These are phyloP conservation scores for Suhomyces faveliae DNA, from an alignment of 805 yeast species.

Conservation along the genomic window DNA sequence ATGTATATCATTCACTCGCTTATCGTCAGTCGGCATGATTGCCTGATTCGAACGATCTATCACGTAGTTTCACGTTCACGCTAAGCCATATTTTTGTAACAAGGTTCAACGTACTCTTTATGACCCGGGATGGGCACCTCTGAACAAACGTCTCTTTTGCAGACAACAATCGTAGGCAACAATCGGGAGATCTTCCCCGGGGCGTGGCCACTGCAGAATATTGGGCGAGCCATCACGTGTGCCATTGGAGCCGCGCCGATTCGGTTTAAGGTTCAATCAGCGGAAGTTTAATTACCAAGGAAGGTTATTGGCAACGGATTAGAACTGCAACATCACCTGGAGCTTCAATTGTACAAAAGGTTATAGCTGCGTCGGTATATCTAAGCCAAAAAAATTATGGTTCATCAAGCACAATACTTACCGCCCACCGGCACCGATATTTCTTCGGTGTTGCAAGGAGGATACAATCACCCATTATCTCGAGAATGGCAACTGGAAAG, in stretches of 20 bases:
- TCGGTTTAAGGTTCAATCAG: neutral
- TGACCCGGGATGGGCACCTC: too few relatives aligned
- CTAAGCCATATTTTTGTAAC: too few relatives aligned
- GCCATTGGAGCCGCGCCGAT: neutral
- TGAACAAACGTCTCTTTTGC: neutral
- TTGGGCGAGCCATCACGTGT: neutral
- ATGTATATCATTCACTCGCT: neutral
- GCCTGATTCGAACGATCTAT: neutral
- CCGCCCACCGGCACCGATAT: slow-evolving; percentile 57
- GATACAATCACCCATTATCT: slow-evolving; percentile 85
- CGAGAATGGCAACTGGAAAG: slow-evolving; percentile 91
- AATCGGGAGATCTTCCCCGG: neutral
- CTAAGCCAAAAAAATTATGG: slow-evolving; percentile 30
- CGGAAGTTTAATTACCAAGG: neutral
- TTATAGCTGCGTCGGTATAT: neutral
- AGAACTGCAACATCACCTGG: neutral
- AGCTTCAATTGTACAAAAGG: neutral
- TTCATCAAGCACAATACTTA: slow-evolving; percentile 71
- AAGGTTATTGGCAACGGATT: neutral
- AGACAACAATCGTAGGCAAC: neutral
- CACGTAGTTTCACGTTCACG: too few relatives aligned
- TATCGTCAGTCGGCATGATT: neutral
- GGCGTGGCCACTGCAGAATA: neutral
- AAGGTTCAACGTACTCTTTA: too few relatives aligned
- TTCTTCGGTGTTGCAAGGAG: slow-evolving; percentile 84